phyloP scores from a whole-genome alignment of 192 early-diverging fungal species.

The Kickxella alabastrina region DNA sequence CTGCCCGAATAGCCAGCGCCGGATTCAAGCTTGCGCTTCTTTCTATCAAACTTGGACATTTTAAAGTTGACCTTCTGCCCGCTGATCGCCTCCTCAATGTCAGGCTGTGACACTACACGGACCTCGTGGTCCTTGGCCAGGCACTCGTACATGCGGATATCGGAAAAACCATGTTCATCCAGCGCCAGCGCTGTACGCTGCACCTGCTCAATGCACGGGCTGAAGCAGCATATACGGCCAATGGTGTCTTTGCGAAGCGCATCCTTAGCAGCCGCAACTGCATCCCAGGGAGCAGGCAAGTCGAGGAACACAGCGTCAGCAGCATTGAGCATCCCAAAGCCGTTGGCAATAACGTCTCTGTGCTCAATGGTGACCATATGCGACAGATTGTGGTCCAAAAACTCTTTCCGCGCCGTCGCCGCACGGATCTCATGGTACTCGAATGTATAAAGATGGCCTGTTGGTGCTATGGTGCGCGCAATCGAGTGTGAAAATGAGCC shows the following conservation, averaged over 20 bases:
- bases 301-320: constrained; percentile 94
- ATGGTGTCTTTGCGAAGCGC: constrained; percentile 76
- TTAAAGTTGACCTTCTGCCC: constrained; percentile 40
- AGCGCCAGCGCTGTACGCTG: constrained; percentile 71
- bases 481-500: constrained; percentile 98
- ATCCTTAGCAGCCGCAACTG: constrained; percentile 75
- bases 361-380: constrained; percentile 69
- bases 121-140: constrained; percentile 77
- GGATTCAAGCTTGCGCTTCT: constrained; percentile 33
- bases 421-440: constrained; percentile 88
- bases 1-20: neutral
- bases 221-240: constrained; percentile 90
- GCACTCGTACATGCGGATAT: constrained; percentile 93
- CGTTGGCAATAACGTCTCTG: constrained; percentile 73
- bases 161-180: constrained; percentile 80
- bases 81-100: constrained; percentile 63
- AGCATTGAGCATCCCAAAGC: constrained; percentile 69
- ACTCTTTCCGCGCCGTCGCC: constrained; percentile 66
- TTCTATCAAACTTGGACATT: constrained; percentile 15
- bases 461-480: constrained; percentile 79
- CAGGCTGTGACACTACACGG: constrained; percentile 56
- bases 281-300: constrained; percentile 95
- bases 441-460: constrained; percentile 87
- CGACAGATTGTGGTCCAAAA: constrained; percentile 69
- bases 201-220: constrained; percentile 96